Percentiles rank a stretch among this genome's conserved stretches.
These are phyloP conservation scores for Mallotus japonicus DNA, from an alignment of 441 rosid species.

Conservation along the genomic window DNA sequence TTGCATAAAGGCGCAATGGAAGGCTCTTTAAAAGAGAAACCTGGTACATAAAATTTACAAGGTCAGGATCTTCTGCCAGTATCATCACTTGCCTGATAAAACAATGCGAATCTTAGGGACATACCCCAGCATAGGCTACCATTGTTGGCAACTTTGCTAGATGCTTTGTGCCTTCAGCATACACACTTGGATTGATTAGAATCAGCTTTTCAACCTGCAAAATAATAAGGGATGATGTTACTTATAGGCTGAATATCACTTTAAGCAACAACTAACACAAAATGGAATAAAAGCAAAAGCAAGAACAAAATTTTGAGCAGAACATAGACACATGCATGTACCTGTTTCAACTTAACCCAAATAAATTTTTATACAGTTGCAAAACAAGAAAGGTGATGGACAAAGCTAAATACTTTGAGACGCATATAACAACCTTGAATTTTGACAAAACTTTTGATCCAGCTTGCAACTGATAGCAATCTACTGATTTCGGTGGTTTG, in stretches of 20 bases:
- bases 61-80: background rate
- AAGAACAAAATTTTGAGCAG: background rate
- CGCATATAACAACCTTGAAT: too few relatives aligned
- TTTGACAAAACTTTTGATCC: too few relatives aligned
- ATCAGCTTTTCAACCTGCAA: constrained; percentile 73
- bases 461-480: too few relatives aligned
- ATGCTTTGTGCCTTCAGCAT: constrained; percentile 77
- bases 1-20: constrained; percentile 62
- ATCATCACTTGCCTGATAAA: background rate
- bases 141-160: constrained; percentile 64
- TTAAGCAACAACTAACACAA: background rate
- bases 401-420: too few relatives aligned
- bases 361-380: too few relatives aligned
- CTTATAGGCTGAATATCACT: background rate
- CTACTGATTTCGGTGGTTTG: too few relatives aligned
- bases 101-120: constrained; percentile 14
- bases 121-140: constrained; percentile 83
- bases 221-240: background rate
- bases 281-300: background rate
- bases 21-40: constrained; percentile 62
- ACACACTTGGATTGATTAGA: constrained; percentile 82
- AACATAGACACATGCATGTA: background rate
- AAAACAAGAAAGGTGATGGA: too few relatives aligned
- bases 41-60: constrained; percentile 30
- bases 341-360: too few relatives aligned